Conservation (phyloP, 768 basidiomycete genomes). For the Clitopilus hobsonii region DNA sequence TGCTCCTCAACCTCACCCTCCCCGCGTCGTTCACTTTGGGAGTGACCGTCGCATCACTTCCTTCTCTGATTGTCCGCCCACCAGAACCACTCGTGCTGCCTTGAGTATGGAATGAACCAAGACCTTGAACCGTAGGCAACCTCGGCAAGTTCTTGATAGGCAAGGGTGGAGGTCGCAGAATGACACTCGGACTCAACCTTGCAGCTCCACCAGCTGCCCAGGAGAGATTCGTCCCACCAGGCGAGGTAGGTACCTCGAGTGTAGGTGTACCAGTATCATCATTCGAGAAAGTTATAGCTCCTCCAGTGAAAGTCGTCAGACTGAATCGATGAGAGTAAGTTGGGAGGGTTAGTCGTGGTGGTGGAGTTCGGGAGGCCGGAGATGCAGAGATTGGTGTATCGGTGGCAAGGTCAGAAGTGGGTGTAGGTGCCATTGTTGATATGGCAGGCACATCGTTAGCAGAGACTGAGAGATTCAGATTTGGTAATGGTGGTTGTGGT, state of each 20-base stretch:
- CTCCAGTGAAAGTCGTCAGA: slow-evolving; percentile 13
- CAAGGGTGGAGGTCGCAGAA: slow-evolving; percentile 23
- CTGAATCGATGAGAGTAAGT: slow-evolving; percentile 21
- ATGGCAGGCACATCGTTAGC: not conserved
- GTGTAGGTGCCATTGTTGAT: not conserved
- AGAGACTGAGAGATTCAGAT: not conserved
- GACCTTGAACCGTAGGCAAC: slow-evolving; percentile 27
- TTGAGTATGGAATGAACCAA: not conserved
- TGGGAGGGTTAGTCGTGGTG: slow-evolving; percentile 14
- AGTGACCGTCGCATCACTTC: slow-evolving; percentile 6
- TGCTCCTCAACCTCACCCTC: slow-evolving; percentile 38
- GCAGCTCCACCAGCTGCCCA: slow-evolving; percentile 11
- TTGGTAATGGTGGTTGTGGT: not conserved
- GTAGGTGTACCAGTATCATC: slow-evolving; percentile 1
- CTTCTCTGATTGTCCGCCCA: not conserved
- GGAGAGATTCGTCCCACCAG: not conserved
- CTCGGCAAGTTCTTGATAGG: slow-evolving; percentile 47
- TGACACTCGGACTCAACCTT: slow-evolving; percentile 26
- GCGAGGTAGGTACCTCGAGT: not conserved
- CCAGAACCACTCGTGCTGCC: not conserved
- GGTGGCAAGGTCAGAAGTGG: not conserved
- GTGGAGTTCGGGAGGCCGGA: slow-evolving; percentile 8
- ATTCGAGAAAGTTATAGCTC: slow-evolving; percentile 14
- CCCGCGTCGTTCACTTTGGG: slow-evolving; percentile 19
- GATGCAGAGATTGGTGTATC: not conserved